Base-by-base conservation (phyloP, 2,329 filamentous ascomycete genomes). In the Xylaria sp. region DNA sequence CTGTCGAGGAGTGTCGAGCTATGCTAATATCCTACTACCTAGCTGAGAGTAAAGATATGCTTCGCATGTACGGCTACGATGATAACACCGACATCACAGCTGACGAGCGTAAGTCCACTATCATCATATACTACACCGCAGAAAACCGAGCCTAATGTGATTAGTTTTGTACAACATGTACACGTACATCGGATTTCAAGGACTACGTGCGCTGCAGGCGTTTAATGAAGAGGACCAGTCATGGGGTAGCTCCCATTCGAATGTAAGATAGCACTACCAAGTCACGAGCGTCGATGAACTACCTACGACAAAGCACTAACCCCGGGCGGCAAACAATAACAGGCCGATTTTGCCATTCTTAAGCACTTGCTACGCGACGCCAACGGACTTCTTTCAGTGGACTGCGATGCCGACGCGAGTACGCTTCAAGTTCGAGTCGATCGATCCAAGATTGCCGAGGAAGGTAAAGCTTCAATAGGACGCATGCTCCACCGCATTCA, bases 61-160 rank as follows among this genome's bases (percentile, higher is more conserved):
- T 91, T 61, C 88, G 90, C 69, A 83, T 90, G 54, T 90, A 84
- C 76, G 88, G 89, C 72, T 87, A 55, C 12, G n/a, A 32, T 9
- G 27, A 55, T 8, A 36, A 34, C 27, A 55, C 14, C 51, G 30
- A 34, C 5, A 19, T 36, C 11, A 34, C 51, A 19, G 51, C 51
- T 4, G 30, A 55, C 14, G 51, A 55, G 4, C 30, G 51, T 55
- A 36, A 36, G 51, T 34, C 11, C 2, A 36, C 39, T 21, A 34
- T 34, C 27, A 32, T 1, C 12, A 3, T 55, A 17, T 14, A 17
- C n/a, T 32, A 30, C 3, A 32, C 14, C 11, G 3, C 17, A 21
- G 19, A 21, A 53, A 32, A 11, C 3, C 50, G 7, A 53, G 7
- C 24, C 50, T 53, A 24, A 19, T 14, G 17, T 21, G 3, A 21